Base-by-base conservation (phyloP, 2,329 filamentous ascomycete genomes). In the Byssochlamys sp. region DNA sequence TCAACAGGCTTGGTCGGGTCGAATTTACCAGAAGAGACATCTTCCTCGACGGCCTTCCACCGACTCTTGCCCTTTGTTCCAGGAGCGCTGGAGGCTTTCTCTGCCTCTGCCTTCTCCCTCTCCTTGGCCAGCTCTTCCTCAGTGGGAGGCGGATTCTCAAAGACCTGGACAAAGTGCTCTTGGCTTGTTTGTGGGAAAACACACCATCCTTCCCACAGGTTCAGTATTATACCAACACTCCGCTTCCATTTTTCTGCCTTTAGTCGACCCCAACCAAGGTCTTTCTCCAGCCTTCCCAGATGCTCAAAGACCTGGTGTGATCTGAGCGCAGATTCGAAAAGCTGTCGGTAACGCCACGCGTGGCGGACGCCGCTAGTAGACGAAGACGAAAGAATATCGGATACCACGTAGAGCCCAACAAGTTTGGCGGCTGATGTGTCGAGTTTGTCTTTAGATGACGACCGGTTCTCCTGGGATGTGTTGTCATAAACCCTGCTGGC, bases 241-340 rank as follows among this genome's bases (percentile, higher is more conserved):
- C 89, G 82, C 71, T 88, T 89, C 88, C 89, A 94, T 72, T 92
- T 91, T 61, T 94, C 89, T 2, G 86, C 86, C 24, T 89, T 86
- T 60, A 96, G 76, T 1, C 89, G 84, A 9, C 91, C 91, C 90
- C 91, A 95, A 51, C 80, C 80, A 25, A 88, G 75, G 56, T 83
- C 84, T 64, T 87, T 85, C 6, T 90, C 84, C 59, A 95, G 81
- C 57, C 82, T 76, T 0, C 91, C 91, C 2, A 96, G 80, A 51
- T 82, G 80, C 66, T 89, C 87, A 66, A 96, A 95, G 0, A 86
- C 84, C 58, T 84, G 82, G 57, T 84, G 82, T 7, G 82, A 75
- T 29, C 83, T 84, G 26, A 96, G 78, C 0, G 87, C 84, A 0
- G 79, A 78, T 69, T 95, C 90, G 60, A 96, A 90, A 2, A 92